A percentile compares a stretch with the other conserved stretches of the same genome.
phyloP scores from a whole-genome alignment of 495 filamentous ascomycete species.

The Parachaetomium inaequale region DNA sequence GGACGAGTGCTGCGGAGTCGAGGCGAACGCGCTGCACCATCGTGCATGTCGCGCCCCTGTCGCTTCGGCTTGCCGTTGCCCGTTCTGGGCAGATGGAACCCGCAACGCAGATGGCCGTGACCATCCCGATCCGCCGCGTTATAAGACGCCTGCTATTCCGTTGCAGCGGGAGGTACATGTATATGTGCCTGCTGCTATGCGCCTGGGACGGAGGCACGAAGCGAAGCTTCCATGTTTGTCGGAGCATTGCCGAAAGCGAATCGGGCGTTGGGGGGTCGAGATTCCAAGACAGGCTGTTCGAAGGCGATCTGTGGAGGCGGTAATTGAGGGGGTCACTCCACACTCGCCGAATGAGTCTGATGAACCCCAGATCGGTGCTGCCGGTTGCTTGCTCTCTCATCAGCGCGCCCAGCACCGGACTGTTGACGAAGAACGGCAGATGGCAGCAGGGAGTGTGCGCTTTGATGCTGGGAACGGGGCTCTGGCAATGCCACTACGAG shows the following conservation, averaged over 20 bases:
- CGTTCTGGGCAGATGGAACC: conserved; percentile 18
- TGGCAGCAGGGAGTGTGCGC: conserved; percentile 14
- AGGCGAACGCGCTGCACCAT: conserved; percentile 9
- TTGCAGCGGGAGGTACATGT: conserved; percentile 3
- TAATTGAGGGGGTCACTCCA: background rate
- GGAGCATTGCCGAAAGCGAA: conserved; percentile 19
- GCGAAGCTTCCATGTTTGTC: conserved; percentile 24
- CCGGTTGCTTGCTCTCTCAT: background rate
- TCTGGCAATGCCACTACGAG: conserved; percentile 14
- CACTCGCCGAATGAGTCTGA: background rate
- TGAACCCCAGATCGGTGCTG: background rate
- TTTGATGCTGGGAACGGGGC: conserved; percentile 3
- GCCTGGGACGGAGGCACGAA: conserved; percentile 21
- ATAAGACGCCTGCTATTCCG: conserved; percentile 24
- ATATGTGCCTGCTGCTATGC: conserved; percentile 36
- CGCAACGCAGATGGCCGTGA: conserved; percentile 11
- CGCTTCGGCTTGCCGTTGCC: conserved; percentile 22
- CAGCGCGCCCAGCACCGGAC: conserved; percentile 4
- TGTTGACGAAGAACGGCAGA: conserved; percentile 13
- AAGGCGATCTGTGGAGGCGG: background rate
- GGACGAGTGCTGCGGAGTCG: conserved; percentile 12
- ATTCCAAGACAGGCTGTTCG: background rate
- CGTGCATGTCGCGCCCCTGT: conserved; percentile 22
- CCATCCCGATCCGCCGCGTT: conserved; percentile 26
- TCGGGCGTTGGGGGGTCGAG: conserved; percentile 4